Evolutionary conservation across 192 early-diverging fungal species (phyloP), one percentile per base, ranked within the genome.

Genomic region (Haplosporangium gracile): DNA sequence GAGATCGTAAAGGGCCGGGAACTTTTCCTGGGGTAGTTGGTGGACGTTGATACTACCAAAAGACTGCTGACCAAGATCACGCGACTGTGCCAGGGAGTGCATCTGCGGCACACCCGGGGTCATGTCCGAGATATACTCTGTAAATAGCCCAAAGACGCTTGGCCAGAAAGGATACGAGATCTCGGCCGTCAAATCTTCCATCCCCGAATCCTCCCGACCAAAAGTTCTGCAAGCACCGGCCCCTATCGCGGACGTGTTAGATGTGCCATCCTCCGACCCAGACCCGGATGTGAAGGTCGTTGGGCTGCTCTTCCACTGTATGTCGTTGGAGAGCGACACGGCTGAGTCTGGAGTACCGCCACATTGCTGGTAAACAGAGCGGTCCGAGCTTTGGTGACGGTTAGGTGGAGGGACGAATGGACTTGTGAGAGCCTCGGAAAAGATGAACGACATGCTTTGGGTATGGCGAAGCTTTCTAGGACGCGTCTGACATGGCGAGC

Each of bases 101-200:
- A 85, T 85, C 38, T 85, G 83, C 39, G 83, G 45, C 70, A 69
- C 55, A 2, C 34, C 68, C 9, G 82, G 77, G 1, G 65, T 76
- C 57, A 78, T 40, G 22, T 85, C 83, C 15, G 78, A 76, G 45
- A 77, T 57, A 71, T 85, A 85, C 71, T 85, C 83, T 38, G 83
- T 85, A 68, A 72, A 85, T 26, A 85, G 49, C 15, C 83, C 83
- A 85, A 85, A 85, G 6, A 85, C 83, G 42, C 74, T 77, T 13
- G 83, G 83, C 83, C 83, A 85, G 42, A 85, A 85, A 8, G 83
- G 78, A 43, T 85, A 85, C 24, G 78, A 72, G 8, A 85, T 76
- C 6, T 85, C 83, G 5, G 68, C 43, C 22, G 69, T 16, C n/a
- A 79, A 24, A 16, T 80, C 74, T 18, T 70, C 65, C 53, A 85